A percentile compares a stretch with the other conserved stretches of the same genome.
Conservation (phyloP, 2,329 filamentous ascomycete genomes). For the Aspergillus hortae region DNA sequence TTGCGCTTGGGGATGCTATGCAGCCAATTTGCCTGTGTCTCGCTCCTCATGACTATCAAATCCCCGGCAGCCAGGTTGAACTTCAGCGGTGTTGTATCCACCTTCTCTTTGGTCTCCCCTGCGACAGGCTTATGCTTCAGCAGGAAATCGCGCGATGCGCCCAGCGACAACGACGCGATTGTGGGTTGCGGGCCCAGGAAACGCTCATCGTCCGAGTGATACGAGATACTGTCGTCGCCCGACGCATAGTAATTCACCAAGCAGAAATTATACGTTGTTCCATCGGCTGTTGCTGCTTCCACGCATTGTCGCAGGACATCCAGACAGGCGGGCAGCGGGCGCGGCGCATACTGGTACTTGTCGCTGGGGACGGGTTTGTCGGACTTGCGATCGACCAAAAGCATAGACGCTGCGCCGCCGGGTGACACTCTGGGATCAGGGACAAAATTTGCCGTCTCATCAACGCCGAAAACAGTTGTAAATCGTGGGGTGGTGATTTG, state of each 20-base stretch:
- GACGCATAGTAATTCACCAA: constrained; percentile 81
- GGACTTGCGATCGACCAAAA: constrained; percentile 43
- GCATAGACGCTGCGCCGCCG: neutral
- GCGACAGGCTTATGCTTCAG: constrained; percentile 70
- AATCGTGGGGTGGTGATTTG: constrained; percentile 61
- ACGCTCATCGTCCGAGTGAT: constrained; percentile 75
- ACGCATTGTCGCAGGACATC: constrained; percentile 60
- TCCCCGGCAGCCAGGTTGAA: constrained; percentile 63
- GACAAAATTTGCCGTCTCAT: constrained; percentile 61
- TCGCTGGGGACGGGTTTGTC: constrained; percentile 36
- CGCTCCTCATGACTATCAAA: constrained; percentile 74
- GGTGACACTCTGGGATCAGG: neutral
- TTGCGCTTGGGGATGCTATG: constrained; percentile 75
- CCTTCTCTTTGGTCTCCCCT: constrained; percentile 22
- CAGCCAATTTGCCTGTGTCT: constrained; percentile 72
- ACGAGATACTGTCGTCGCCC: constrained; percentile 72
- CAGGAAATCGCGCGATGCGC: constrained; percentile 69
- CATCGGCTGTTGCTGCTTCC: constrained; percentile 56
- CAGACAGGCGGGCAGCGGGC: constrained; percentile 69
- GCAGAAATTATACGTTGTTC: constrained; percentile 67
- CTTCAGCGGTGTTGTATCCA: constrained; percentile 43
- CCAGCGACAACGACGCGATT: constrained; percentile 72
- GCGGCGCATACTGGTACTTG: constrained; percentile 60
- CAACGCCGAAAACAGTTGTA: constrained; percentile 59
- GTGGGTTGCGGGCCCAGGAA: constrained; percentile 68